Base-by-base conservation (phyloP, 2,329 filamentous ascomycete species). In the Aspergillus aculeatus region DNA sequence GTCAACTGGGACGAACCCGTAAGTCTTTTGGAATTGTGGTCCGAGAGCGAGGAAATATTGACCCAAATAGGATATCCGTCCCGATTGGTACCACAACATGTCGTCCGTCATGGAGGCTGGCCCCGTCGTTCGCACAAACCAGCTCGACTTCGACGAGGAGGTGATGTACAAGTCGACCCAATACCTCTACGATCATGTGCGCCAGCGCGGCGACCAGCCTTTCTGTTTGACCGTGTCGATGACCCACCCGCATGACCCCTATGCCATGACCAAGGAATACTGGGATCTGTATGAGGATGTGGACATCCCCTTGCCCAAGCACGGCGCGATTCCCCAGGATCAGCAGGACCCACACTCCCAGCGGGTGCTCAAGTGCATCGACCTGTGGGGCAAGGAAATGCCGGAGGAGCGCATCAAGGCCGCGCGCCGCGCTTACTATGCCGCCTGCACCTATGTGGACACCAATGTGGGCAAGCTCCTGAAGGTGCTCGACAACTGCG, bases 71-170 rank as follows among this genome's bases (percentile, higher is more conserved):
- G 74, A 78, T 26, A 74, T 80, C 49, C 86, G 93, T 50, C 86
- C 94, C 47, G 93, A 97, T 77, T 97, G 92, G 91, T 97, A 95
- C 74, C 93, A 97, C 82, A 96, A 97, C 75, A 92, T 93, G 78
- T 93, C 91, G 71, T 96, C 92, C 6, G 94, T 97, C 67, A 81
- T 94, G 70, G 92, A 97, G 75, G 93, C 93, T 0, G 93, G 93
- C 10, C 86, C 89, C 31, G 96, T 92, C 69, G 89, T 96, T 47
- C 86, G 92, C 66, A 96, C 91, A 78, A 97, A 97, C 79, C 93
- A 97, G 81, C 84, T 97, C 55, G 93, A 97, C 75, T 97, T 94
- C 69, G 93, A 97, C 70, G 93, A 96, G 78, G 93, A 97, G 78
- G 92, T 96, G 74, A 94, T 97, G 87, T 94, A 90, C 81, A 91